Conservation (phyloP, 768 basidiomycete species). For the Suillus spraguei region DNA sequence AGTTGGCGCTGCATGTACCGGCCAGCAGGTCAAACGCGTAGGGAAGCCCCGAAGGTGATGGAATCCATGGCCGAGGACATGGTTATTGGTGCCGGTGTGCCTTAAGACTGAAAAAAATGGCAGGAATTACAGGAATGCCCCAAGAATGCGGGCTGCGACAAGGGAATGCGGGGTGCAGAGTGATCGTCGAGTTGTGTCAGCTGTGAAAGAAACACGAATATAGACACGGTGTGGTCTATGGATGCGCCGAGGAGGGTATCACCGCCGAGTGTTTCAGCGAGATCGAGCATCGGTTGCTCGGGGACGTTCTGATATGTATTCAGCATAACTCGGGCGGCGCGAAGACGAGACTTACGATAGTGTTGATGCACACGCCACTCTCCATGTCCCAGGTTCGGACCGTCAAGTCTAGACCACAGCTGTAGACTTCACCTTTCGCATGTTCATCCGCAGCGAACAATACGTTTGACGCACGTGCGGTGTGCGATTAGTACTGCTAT, state of each 20-base stretch:
- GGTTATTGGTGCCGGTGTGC: too few species aligned
- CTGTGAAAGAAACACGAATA: conserved; percentile 44
- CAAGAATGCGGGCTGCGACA: too few species aligned
- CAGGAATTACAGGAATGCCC: too few species aligned
- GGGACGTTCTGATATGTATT: conserved; percentile 52
- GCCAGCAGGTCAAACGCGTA: too few species aligned
- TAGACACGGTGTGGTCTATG: conserved; percentile 70
- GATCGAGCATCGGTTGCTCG: conserved; percentile 74
- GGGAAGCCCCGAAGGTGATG: too few species aligned
- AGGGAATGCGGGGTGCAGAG: too few species aligned
- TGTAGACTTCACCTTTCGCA: conserved; percentile 52
- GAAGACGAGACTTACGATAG: conserved; percentile 54
- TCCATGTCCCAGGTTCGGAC: conserved; percentile 88
- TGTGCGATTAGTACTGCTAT: conserved; percentile 76
- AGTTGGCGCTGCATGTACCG: too few species aligned
- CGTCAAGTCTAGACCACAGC: conserved; percentile 89
- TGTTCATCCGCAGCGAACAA: conserved; percentile 47
- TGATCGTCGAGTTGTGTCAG: too few species aligned
- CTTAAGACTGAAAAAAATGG: too few species aligned
- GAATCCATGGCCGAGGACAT: too few species aligned
- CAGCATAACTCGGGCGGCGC: not conserved
- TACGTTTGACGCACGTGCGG: conserved; percentile 75
- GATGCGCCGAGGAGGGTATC: conserved; percentile 54
- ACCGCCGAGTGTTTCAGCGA: conserved; percentile 50
- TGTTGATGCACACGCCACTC: conserved; percentile 67